Evolutionary conservation across 1,284 basidiomycete genomes (phyloP), one percentile per base, ranked within the genome.

Genomic region (Cutaneotrichosporon arboriforme): DNA sequence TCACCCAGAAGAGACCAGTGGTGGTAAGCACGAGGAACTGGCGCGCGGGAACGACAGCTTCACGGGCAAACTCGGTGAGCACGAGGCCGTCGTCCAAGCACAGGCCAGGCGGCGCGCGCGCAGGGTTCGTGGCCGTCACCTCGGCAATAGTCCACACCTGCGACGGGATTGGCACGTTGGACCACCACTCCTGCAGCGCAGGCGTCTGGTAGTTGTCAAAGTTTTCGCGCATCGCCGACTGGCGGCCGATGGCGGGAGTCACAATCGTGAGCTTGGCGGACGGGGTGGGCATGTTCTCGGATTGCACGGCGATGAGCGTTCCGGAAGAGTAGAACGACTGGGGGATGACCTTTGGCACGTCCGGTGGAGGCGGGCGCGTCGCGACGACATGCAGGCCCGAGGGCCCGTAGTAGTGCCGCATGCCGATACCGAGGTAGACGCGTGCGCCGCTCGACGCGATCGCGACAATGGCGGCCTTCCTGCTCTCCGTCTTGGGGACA

Each of bases 61-160:
- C 67, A 34, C 65, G 60, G 0, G 69, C 59, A 10, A 70, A 55
- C 3, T 66, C 61, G 8, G 60, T 63, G 3, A 73, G 59, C 1
- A 61, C 62, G 14, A 69, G 55, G 10, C 60, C 61, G 46, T 66
- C 61, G 4, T 43, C 17, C 17, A 52, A 46, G 9, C 53, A 52
- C 21, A 64, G 53, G 0, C 59, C 18, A 0, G 60, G 51, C 0
- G 57, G 43, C n/a, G 51, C 43, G 15, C 45, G 45, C 1, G 62
- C 52, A 2, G 71, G 71, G 48, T 68, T 59, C 1, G 64, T 61
- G 8, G 58, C 51, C 8, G 72, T 70, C 4, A 75, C 59, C 60
- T 78, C 76, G 17, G 68, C 75, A 70, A 92, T 84, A 14, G 85
- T 86, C 87, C 88, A 93, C 3, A 89, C 90, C 33, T 86, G 84